These are phyloP conservation scores for Fusarium sp. DNA, from an alignment of 2,329 filamentous ascomycete species.

Conservation along the genomic window DNA sequence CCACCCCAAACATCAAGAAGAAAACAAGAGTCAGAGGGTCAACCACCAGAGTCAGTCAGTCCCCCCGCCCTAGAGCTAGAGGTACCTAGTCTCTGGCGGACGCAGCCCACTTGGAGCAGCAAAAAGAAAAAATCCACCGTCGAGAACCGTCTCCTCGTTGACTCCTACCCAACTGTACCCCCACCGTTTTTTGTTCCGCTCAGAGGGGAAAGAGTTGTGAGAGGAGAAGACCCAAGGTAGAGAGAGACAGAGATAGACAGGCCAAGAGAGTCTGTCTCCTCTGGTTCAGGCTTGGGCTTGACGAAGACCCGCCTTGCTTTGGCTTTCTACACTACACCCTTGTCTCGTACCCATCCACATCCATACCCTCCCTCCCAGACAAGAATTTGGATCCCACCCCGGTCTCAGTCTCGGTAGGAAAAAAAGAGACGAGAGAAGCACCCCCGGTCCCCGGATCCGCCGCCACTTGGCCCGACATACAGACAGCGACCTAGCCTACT, in stretches of 20 bases:
- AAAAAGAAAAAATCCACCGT: conserved; percentile 18
- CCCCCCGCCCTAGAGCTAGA: conserved; percentile 4
- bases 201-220: conserved; percentile 35
- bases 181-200: conserved; percentile 22
- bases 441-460: conserved; percentile 37
- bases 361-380: neutral
- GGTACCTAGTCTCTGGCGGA: neutral
- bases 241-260: neutral
- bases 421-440: neutral
- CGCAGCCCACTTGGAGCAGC: conserved; percentile 28
- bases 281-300: conserved; percentile 2
- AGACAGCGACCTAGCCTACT: conserved; percentile 2
- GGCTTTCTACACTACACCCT: conserved; percentile 28
- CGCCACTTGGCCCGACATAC: conserved; percentile 31
- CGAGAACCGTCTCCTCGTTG: conserved; percentile 21
- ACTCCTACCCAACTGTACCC: conserved; percentile 33
- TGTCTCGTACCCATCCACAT: conserved; percentile 7
- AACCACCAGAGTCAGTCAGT: conserved; percentile 5
- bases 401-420: conserved; percentile 9
- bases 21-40: conserved; percentile 27
- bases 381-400: conserved; percentile 18
- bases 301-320: conserved; percentile 21
- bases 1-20: conserved; percentile 26
- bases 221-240: neutral
- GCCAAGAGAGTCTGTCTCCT: neutral